Conservation (phyloP, 2,329 filamentous ascomycete species). For the Monosporascus sp. region DNA sequence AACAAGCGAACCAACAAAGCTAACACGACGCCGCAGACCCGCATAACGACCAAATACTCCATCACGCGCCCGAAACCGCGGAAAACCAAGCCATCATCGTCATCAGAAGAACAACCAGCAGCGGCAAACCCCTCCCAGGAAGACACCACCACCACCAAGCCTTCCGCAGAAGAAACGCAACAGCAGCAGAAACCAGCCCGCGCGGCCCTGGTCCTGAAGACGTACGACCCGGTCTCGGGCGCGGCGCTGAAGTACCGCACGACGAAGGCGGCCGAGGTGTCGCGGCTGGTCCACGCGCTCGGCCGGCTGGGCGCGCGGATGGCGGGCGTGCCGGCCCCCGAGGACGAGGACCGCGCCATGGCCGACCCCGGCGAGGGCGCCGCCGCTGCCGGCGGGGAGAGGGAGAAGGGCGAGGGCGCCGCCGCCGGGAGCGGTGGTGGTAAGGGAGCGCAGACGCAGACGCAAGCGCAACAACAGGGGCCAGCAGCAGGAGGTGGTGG, state of each 20-base stretch:
- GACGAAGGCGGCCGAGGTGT: slow-evolving; percentile 84
- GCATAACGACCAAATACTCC: slow-evolving; percentile 89
- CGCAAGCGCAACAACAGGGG: slow-evolving; percentile 21
- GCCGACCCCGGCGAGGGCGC: slow-evolving; percentile 28
- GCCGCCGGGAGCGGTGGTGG: slow-evolving; percentile 12
- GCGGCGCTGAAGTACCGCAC: slow-evolving; percentile 87
- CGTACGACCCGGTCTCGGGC: slow-evolving; percentile 78
- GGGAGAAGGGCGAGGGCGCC: slow-evolving; percentile 6
- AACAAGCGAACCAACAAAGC: slow-evolving; percentile 5
- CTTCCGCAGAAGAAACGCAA: slow-evolving; percentile 6
- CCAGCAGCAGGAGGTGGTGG: slow-evolving; percentile 21
- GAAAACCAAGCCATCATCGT: slow-evolving; percentile 18
- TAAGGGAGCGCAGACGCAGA: slow-evolving; percentile 21
- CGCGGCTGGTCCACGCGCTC: slow-evolving; percentile 70
- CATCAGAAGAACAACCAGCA: slow-evolving; percentile 5
- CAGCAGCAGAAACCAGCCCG: slow-evolving; percentile 39
- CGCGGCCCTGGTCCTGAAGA: slow-evolving; percentile 77
- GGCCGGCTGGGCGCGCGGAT: slow-evolving; percentile 69
- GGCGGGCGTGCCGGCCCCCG: slow-evolving; percentile 45
- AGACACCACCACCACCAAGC: slow-evolving; percentile 21
- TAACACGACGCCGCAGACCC: slow-evolving; percentile 52
- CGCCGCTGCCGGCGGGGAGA: slow-evolving; percentile 9
- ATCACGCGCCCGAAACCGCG: slow-evolving; percentile 42
- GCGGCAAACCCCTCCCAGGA: slow-evolving; percentile 10
- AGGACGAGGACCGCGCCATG: slow-evolving; percentile 34